These are phyloP conservation scores for Starmerella riodocensis DNA, from an alignment of 805 yeast species.

Conservation along the genomic window DNA sequence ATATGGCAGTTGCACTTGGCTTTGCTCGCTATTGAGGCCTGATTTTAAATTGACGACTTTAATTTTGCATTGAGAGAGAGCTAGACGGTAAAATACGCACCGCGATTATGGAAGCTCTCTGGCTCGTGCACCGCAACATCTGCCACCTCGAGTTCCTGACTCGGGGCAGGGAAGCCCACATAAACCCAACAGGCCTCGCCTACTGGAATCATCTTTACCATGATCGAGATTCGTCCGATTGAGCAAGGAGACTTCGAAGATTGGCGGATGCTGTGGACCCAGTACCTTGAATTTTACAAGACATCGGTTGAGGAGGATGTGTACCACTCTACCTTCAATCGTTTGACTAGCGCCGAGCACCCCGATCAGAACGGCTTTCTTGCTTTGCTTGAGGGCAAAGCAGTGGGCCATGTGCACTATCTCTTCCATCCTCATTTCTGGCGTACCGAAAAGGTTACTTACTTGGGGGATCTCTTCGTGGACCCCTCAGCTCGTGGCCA, in stretches of 20 bases:
- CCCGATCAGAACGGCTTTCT: not conserved
- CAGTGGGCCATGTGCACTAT: not conserved
- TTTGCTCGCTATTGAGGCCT: too few species aligned
- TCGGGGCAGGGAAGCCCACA: too few species aligned
- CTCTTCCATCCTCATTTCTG: not conserved
- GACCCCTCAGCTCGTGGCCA: not conserved
- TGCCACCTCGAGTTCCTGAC: too few species aligned
- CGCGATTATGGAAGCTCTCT: too few species aligned
- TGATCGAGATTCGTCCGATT: not conserved
- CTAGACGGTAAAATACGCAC: too few species aligned
- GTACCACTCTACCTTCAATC: not conserved
- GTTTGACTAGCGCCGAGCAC: not conserved
- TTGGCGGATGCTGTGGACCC: not conserved
- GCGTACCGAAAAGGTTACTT: not conserved
- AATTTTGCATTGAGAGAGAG: too few species aligned
- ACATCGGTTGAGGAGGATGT: not conserved
- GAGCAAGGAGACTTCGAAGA: not conserved
- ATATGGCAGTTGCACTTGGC: too few species aligned
- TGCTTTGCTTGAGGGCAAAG: not conserved
- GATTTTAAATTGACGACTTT: too few species aligned
- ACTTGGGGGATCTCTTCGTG: not conserved
- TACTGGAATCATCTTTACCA: too few species aligned
- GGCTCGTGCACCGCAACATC: too few species aligned
- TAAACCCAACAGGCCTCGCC: too few species aligned
- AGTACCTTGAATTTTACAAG: not conserved